A percentile compares a stretch with the other conserved stretches of the same genome.
Evolutionary conservation across 352 stramenopile genomes (phyloP).

Genomic region (Phytophthora aleatoria): DNA sequence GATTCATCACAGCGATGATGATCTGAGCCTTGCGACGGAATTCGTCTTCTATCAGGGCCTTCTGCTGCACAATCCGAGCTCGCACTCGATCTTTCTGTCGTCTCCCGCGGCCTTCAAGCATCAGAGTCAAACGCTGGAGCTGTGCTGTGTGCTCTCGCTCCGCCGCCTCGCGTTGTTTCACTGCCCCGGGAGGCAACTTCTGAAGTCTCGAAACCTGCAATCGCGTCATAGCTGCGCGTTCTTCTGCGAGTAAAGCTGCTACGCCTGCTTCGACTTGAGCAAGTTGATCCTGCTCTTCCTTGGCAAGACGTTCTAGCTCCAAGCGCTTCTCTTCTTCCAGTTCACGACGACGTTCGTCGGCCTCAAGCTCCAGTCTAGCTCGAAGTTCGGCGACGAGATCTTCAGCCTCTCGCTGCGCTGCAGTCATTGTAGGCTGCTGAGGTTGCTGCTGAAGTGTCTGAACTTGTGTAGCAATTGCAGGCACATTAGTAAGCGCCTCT

Average conservation of each 20-base stretch:
- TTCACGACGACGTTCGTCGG: slow-evolving; percentile 49
- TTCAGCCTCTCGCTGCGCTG: slow-evolving; percentile 22
- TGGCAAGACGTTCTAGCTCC: slow-evolving; percentile 36
- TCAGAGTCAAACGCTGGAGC: slow-evolving; percentile 47
- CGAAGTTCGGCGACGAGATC: slow-evolving; percentile 55
- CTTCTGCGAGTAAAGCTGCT: slow-evolving; percentile 33
- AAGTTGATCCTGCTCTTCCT: slow-evolving; percentile 34
- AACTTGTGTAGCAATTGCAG: neutral
- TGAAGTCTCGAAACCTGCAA: slow-evolving; percentile 32
- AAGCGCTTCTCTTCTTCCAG: slow-evolving; percentile 41
- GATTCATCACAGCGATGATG: slow-evolving; percentile 52
- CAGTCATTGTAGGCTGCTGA: slow-evolving; percentile 11
- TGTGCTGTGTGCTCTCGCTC: slow-evolving; percentile 46
- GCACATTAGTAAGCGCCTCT: slow-evolving; percentile 17
- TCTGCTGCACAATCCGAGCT: slow-evolving; percentile 27
- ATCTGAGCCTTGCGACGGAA: slow-evolving; percentile 53
- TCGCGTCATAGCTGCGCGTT: slow-evolving; percentile 44
- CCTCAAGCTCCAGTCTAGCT: slow-evolving; percentile 53
- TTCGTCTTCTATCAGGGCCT: slow-evolving; percentile 52
- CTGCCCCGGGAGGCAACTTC: slow-evolving; percentile 5
- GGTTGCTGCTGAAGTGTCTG: slow-evolving; percentile 17
- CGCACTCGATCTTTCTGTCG: slow-evolving; percentile 34
- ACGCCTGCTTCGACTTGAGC: slow-evolving; percentile 32
- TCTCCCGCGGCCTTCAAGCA: slow-evolving; percentile 46
- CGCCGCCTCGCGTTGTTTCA: slow-evolving; percentile 15